These are phyloP conservation scores for Paramecium sonneborni DNA, from an alignment of 73 alveolate genomes.

Conservation along the genomic window DNA sequence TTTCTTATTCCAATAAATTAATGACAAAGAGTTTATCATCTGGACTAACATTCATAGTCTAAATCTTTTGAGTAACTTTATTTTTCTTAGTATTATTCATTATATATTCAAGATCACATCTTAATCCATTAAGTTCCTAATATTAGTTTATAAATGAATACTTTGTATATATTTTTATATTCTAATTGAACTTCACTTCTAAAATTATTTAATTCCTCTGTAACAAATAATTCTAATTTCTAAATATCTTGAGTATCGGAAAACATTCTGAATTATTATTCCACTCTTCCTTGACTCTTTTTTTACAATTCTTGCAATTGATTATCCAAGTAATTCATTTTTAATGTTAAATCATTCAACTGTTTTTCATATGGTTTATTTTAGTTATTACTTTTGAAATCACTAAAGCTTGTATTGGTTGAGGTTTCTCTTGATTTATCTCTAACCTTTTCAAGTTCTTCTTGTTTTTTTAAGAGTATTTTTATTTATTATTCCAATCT, in stretches of 20 bases:
- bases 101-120: slow-evolving; percentile 44
- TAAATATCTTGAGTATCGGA: slow-evolving; percentile 1
- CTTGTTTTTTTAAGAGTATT: not conserved
- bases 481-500: slow-evolving; percentile 7
- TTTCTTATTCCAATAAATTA: slow-evolving; percentile 23
- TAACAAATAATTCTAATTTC: slow-evolving; percentile 11
- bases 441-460: slow-evolving; percentile 4
- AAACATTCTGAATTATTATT: not conserved
- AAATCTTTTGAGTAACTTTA: not conserved
- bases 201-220: not conserved
- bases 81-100: slow-evolving; percentile 12
- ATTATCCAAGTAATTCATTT: not conserved
- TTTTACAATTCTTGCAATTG: not conserved
- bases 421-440: slow-evolving; percentile 45
- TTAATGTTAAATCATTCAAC: not conserved
- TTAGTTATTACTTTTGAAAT: not conserved
- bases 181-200: not conserved
- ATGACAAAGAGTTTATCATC: slow-evolving; percentile 23
- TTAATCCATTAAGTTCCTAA: slow-evolving; percentile 43
- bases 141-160: not conserved
- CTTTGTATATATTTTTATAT: slow-evolving; percentile 37
- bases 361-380: slow-evolving; percentile 23
- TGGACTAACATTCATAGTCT: not conserved
- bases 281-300: not conserved
- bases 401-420: slow-evolving; percentile 44